Conservation (phyloP, 805 yeast genomes). For the Ogataea philodendri region DNA sequence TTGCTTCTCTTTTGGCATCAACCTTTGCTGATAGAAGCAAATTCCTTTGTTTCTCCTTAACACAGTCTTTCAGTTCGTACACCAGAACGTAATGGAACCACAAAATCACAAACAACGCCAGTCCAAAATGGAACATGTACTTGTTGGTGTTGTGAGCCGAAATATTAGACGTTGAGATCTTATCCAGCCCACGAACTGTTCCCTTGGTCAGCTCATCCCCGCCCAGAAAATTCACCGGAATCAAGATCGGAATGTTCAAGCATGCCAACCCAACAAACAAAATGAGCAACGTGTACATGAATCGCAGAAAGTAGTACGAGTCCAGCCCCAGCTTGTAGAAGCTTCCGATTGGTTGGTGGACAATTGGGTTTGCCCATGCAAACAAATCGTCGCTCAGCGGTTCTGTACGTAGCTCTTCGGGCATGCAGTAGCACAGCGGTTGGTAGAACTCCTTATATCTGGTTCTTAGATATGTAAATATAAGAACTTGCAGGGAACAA, state of each 20-base stretch:
- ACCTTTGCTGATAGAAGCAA: slow-evolving; percentile 30
- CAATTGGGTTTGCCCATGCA: slow-evolving; percentile 51
- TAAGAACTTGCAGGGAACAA: slow-evolving; percentile 50
- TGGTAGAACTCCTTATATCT: slow-evolving; percentile 48
- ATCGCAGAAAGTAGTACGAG: slow-evolving; percentile 70
- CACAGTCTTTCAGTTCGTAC: slow-evolving; percentile 53
- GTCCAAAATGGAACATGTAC: slow-evolving; percentile 60
- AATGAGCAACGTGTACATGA: slow-evolving; percentile 47
- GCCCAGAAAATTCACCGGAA: slow-evolving; percentile 62
- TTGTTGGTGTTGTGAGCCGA: slow-evolving; percentile 48
- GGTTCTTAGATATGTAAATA: slow-evolving; percentile 39
- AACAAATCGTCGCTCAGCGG: slow-evolving; percentile 44
- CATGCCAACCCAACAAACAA: slow-evolving; percentile 53
- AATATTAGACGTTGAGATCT: slow-evolving; percentile 68
- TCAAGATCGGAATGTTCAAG: slow-evolving; percentile 54
- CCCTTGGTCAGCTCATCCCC: slow-evolving; percentile 18
- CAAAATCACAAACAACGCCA: slow-evolving; percentile 52
- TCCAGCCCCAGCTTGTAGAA: slow-evolving; percentile 63
- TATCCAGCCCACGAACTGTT: slow-evolving; percentile 53
- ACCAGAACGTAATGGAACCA: slow-evolving; percentile 56
- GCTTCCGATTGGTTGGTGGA: slow-evolving; percentile 38
- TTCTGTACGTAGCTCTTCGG: slow-evolving; percentile 37
- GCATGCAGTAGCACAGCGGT: slow-evolving; percentile 48
- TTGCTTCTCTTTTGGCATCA: slow-evolving; percentile 21
- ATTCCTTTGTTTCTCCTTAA: slow-evolving; percentile 46